phyloP scores from a whole-genome alignment of 202 grass and related monocot genomes.

The Saccharum hybrid region DNA sequence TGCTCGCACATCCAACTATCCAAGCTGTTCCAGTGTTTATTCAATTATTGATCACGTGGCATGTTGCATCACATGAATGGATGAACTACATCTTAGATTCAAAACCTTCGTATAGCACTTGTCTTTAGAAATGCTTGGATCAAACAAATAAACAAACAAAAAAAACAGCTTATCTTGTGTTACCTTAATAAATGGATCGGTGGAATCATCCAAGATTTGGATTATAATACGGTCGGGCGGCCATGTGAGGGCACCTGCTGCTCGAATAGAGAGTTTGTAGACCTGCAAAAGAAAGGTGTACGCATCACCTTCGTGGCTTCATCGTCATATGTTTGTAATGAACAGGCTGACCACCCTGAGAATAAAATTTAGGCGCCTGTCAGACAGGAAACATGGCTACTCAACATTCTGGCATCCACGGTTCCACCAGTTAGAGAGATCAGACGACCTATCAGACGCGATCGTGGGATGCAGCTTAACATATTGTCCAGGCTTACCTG shows the following conservation, averaged over 20 bases:
- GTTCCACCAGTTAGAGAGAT: constrained; percentile 6
- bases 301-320: not conserved
- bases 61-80: too few species aligned
- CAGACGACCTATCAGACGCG: not conserved
- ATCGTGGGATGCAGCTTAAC: constrained; percentile 14
- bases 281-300: constrained; percentile 57
- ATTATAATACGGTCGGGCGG: constrained; percentile 77
- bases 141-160: not conserved
- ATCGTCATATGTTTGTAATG: constrained; percentile 14
- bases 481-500: not conserved
- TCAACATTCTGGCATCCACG: not conserved
- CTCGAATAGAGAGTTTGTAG: constrained; percentile 77
- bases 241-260: constrained; percentile 86
- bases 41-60: too few species aligned
- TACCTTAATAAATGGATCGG: constrained; percentile 75
- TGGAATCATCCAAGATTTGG: constrained; percentile 93
- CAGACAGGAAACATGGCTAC: constrained; percentile 16
- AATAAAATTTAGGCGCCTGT: not conserved
- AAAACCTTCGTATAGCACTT: too few species aligned
- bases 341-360: not conserved
- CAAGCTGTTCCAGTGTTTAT: too few species aligned
- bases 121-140: constrained; percentile 1
- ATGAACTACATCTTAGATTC: too few species aligned
- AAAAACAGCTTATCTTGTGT: not conserved
- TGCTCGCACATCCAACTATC: too few species aligned